Conservation (phyloP, 2,329 filamentous ascomycete species). For the Sporothrix phasma region DNA sequence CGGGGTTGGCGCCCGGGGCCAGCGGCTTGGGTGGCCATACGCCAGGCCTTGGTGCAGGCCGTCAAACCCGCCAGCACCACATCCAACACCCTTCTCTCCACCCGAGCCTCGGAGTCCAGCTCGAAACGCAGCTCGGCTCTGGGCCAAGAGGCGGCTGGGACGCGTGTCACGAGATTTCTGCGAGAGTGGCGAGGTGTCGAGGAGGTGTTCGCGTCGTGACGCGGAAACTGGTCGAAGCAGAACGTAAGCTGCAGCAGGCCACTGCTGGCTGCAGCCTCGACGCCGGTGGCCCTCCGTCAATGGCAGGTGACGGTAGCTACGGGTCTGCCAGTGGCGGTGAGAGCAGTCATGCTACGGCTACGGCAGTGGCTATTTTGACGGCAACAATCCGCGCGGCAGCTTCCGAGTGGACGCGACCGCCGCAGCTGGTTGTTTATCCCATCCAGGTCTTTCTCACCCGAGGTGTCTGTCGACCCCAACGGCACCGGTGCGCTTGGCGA, state of each 20-base stretch:
- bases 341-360: constrained; percentile 15
- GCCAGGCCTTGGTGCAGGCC: constrained; percentile 15
- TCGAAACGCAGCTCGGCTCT: constrained; percentile 66
- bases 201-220: constrained; percentile 70
- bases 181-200: constrained; percentile 93
- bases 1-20: not conserved
- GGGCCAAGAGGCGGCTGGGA: constrained; percentile 95
- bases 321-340: constrained; percentile 9
- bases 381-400: constrained; percentile 37
- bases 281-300: constrained; percentile 30
- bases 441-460: constrained; percentile 42
- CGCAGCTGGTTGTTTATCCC: constrained; percentile 51
- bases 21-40: not conserved
- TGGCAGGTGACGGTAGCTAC: constrained; percentile 16
- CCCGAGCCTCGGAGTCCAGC: constrained; percentile 49
- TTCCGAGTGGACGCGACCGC: constrained; percentile 48
- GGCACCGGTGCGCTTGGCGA: constrained; percentile 19
- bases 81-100: not conserved
- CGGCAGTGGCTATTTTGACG: constrained; percentile 39
- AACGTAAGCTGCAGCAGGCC: constrained; percentile 52
- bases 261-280: constrained; percentile 45
- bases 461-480: constrained; percentile 38
- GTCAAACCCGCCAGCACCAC: constrained; percentile 18
- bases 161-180: constrained; percentile 92
- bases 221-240: constrained; percentile 54